A percentile compares a stretch with the other conserved stretches of the same genome.
Evolutionary conservation across 2,329 filamentous ascomycete genomes (phyloP).

Genomic region (Calonectria honghensis): DNA sequence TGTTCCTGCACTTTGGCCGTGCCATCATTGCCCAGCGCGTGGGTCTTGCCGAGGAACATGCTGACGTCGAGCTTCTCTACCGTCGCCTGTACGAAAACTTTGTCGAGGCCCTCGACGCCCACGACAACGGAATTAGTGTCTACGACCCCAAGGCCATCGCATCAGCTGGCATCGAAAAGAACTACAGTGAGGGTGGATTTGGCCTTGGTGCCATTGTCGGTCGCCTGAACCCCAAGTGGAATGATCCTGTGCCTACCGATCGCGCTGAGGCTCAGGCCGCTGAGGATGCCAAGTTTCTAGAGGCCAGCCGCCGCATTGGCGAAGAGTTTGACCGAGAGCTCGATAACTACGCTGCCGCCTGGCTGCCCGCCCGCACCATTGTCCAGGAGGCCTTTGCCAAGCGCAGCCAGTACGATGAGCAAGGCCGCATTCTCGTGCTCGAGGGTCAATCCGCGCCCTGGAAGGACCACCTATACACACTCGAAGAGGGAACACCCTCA

Average conservation of each 20-base stretch:
- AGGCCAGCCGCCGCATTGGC: conserved; percentile 88
- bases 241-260: conserved; percentile 76
- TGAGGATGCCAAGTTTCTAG: conserved; percentile 87
- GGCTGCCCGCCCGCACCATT: conserved; percentile 90
- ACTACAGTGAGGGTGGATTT: conserved; percentile 89
- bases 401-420: conserved; percentile 79
- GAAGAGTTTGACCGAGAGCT: conserved; percentile 90
- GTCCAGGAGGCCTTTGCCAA: conserved; percentile 85
- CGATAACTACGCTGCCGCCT: conserved; percentile 82
- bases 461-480: conserved; percentile 95
- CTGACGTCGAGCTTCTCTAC: conserved; percentile 85
- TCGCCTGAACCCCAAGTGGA: conserved; percentile 87
- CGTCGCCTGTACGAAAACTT: conserved; percentile 94
- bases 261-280: conserved; percentile 76
- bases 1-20: conserved; percentile 96
- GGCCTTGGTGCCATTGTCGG: conserved; percentile 88
- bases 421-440: conserved; percentile 89
- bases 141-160: conserved; percentile 84
- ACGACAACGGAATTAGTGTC: conserved; percentile 94
- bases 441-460: conserved; percentile 87
- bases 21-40: conserved; percentile 81
- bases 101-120: conserved; percentile 95
- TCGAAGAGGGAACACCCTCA: conserved; percentile 79
- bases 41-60: conserved; percentile 73
- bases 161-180: conserved; percentile 84